Conservation (phyloP, 2,329 filamentous ascomycete genomes). For the Alternaria angustiovoidea region DNA sequence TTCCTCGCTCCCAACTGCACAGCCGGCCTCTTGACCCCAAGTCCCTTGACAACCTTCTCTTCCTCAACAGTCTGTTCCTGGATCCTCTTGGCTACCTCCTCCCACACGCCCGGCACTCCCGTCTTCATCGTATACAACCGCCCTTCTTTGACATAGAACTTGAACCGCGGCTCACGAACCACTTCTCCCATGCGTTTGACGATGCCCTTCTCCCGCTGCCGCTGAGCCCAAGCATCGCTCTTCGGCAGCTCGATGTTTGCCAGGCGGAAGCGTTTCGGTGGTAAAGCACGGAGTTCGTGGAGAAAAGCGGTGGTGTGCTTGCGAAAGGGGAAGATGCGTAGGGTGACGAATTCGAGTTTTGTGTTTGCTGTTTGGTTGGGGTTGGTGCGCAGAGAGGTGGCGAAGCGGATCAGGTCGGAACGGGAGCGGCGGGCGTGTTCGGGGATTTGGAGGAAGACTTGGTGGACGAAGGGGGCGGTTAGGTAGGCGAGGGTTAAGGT, state of each 20-base stretch:
- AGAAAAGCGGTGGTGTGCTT: constrained; percentile 40
- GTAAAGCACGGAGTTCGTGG: constrained; percentile 45
- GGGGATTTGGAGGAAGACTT: constrained; percentile 45
- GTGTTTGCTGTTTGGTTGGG: constrained; percentile 30
- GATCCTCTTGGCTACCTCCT: constrained; percentile 43
- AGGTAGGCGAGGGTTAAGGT: constrained; percentile 44
- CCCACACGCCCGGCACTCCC: constrained; percentile 48
- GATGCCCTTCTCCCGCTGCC: constrained; percentile 29
- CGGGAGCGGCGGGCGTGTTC: constrained; percentile 35
- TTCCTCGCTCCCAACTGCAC: constrained; percentile 2
- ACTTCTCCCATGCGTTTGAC: constrained; percentile 32
- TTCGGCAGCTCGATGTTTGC: constrained; percentile 47
- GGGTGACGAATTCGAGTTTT: constrained; percentile 46
- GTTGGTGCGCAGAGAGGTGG: constrained; percentile 24
- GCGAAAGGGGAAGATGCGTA: constrained; percentile 45
- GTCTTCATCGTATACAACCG: constrained; percentile 40
- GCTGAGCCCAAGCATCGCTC: constrained; percentile 25
- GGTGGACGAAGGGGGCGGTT: constrained; percentile 49
- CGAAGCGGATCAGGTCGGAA: constrained; percentile 37
- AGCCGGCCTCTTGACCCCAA: constrained; percentile 6
- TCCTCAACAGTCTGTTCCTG: constrained; percentile 31
- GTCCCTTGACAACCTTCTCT: not conserved
- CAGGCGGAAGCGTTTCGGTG: constrained; percentile 34
- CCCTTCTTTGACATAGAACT: constrained; percentile 49
- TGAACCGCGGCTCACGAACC: constrained; percentile 41